phyloP scores from a whole-genome alignment of 2,329 filamentous ascomycete genomes.

The Rhynchosporium graminicola region DNA sequence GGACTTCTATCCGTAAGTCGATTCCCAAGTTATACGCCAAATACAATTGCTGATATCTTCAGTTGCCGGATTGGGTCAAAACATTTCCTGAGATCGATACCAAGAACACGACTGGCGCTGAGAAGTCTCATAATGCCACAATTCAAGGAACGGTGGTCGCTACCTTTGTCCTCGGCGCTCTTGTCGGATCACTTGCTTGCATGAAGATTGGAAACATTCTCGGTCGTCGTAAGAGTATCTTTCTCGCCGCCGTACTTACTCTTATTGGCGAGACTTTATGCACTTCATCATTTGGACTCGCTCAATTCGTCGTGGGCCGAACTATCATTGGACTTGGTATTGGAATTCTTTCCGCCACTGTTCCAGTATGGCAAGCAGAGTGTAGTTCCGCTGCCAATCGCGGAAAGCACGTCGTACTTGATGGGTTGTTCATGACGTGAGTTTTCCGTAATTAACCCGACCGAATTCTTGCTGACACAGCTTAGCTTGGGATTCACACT shows the following conservation, averaged over 20 bases:
- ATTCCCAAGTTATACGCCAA: not conserved
- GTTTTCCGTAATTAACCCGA: not conserved
- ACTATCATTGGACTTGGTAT: slow-evolving; percentile 45
- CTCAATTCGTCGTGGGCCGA: slow-evolving; percentile 47
- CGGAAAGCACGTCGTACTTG: slow-evolving; percentile 46
- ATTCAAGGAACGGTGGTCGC: slow-evolving; percentile 41
- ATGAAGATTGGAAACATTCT: slow-evolving; percentile 44
- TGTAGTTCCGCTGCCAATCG: slow-evolving; percentile 45
- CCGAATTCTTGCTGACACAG: not conserved
- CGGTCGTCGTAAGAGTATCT: slow-evolving; percentile 46
- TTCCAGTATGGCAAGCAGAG: slow-evolving; percentile 46
- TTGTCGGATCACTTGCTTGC: slow-evolving; percentile 43
- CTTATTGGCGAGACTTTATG: slow-evolving; percentile 48
- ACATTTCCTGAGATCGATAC: slow-evolving; percentile 46
- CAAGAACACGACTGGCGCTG: slow-evolving; percentile 39
- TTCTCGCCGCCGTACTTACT: slow-evolving; percentile 44
- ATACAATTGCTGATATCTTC: not conserved
- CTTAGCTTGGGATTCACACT: slow-evolving; percentile 43
- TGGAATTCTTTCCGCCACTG: slow-evolving; percentile 44
- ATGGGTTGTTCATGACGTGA: slow-evolving; percentile 41
- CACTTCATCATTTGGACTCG: slow-evolving; percentile 42
- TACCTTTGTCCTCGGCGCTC: slow-evolving; percentile 41
- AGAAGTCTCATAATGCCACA: slow-evolving; percentile 41
- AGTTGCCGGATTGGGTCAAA: slow-evolving; percentile 34
- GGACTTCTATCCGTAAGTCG: slow-evolving; percentile 39